phyloP scores from a whole-genome alignment of 768 basidiomycete genomes.

The Kwoniella botswanensis region DNA sequence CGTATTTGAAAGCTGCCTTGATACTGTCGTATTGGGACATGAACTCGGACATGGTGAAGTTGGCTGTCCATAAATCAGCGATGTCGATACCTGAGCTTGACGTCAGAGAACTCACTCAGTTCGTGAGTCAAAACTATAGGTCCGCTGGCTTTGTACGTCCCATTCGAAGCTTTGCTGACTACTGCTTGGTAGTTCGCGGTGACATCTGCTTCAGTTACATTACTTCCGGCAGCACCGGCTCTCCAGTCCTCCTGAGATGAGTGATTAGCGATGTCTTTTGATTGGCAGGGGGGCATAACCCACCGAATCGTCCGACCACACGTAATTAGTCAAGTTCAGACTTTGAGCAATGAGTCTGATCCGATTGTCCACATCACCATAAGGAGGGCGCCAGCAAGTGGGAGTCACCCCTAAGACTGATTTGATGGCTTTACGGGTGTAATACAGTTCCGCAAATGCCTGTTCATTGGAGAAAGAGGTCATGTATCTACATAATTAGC shows the following conservation, averaged over 20 bases:
- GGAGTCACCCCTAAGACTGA: constrained; percentile 52
- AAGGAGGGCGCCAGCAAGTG: constrained; percentile 51
- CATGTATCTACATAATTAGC: constrained; percentile 58
- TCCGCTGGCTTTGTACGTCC: constrained; percentile 44
- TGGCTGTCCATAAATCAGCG: constrained; percentile 36
- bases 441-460: constrained; percentile 57
- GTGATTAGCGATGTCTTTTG: neutral
- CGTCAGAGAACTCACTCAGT: constrained; percentile 32
- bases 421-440: constrained; percentile 52
- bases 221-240: constrained; percentile 32
- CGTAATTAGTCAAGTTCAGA: constrained; percentile 50
- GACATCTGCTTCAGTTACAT: constrained; percentile 43
- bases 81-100: neutral
- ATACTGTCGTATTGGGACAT: constrained; percentile 44
- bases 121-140: constrained; percentile 58
- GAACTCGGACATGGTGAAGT: constrained; percentile 56
- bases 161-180: constrained; percentile 44
- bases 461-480: constrained; percentile 63
- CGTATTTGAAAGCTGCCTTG: constrained; percentile 46
- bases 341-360: constrained; percentile 51
- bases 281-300: neutral
- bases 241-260: constrained; percentile 50
- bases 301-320: constrained; percentile 53
- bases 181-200: constrained; percentile 53
- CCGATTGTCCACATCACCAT: constrained; percentile 57